Evolutionary conservation across 2,329 filamentous ascomycete species (phyloP).

Genomic region (Decorospora gaudefroyi): DNA sequence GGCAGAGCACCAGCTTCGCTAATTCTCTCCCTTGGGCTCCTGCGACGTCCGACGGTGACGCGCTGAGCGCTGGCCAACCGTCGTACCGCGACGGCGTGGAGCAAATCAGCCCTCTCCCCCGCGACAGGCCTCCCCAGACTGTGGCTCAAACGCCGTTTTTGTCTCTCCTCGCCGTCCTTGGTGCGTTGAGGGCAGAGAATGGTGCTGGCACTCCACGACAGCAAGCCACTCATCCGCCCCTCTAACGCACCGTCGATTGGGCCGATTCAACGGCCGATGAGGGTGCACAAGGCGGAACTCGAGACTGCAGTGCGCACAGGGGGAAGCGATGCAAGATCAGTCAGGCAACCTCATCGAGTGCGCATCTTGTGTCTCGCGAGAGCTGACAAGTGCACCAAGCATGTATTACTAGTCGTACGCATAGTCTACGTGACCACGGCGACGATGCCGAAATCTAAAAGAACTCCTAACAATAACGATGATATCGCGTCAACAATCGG

Average conservation of each 20-base stretch:
- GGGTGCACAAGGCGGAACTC: constrained; percentile 6
- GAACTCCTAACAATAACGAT: constrained; percentile 5
- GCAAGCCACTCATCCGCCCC: constrained; percentile 21
- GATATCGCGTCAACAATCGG: constrained; percentile 10
- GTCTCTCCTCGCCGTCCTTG: constrained; percentile 24
- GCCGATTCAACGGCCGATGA: neutral
- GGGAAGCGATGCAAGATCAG: constrained; percentile 1
- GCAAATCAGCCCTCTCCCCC: constrained; percentile 22
- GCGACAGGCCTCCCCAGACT: constrained; percentile 21
- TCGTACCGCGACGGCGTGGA: constrained; percentile 26
- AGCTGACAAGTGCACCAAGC: constrained; percentile 3
- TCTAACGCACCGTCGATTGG: neutral
- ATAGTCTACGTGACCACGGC: constrained; percentile 3
- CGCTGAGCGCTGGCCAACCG: constrained; percentile 18
- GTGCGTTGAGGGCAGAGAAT: constrained; percentile 2
- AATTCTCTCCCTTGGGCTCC: constrained; percentile 6
- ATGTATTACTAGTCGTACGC: constrained; percentile 22
- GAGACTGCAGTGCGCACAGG: constrained; percentile 4
- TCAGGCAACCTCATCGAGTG: neutral
- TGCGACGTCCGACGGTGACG: constrained; percentile 10
- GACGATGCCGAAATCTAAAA: constrained; percentile 7
- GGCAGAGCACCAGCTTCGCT: constrained; percentile 22
- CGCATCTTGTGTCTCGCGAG: constrained; percentile 4
- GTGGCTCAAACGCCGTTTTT: constrained; percentile 21
- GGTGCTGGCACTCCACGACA: constrained; percentile 32